Evolutionary conservation across 495 filamentous ascomycete species (phyloP).

Genomic region (Penicillium maclennaniae): DNA sequence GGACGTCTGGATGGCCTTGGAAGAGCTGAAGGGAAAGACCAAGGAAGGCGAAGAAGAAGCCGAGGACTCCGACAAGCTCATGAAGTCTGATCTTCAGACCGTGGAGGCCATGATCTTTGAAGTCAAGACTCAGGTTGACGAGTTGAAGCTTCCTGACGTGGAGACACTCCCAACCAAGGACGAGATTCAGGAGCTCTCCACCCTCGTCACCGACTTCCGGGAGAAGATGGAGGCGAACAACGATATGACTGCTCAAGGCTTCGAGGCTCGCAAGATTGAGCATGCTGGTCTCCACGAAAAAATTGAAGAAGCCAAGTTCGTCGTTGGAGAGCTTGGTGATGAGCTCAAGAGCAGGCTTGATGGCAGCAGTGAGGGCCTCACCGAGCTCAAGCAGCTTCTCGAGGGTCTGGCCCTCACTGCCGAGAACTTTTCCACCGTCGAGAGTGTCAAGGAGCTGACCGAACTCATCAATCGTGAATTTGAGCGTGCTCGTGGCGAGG

Average conservation of each 20-base stretch:
- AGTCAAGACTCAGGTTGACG: conserved; percentile 69
- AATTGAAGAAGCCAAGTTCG: conserved; percentile 54
- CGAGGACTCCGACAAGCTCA: conserved; percentile 60
- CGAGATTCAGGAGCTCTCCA: conserved; percentile 61
- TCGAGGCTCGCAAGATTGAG: conserved; percentile 72
- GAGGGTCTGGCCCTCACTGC: conserved; percentile 60
- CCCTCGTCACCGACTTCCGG: conserved; percentile 65
- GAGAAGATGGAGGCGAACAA: conserved; percentile 65
- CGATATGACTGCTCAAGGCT: conserved; percentile 68
- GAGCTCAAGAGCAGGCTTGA: conserved; percentile 62
- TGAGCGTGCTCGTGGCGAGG: conserved; percentile 64
- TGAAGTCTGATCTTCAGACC: conserved; percentile 73
- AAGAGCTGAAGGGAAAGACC: conserved; percentile 65
- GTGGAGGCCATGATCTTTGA: conserved; percentile 76
- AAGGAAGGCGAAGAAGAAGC: conserved; percentile 44
- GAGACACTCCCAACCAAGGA: conserved; percentile 59
- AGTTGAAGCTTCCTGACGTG: conserved; percentile 63
- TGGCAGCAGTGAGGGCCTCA: conserved; percentile 52
- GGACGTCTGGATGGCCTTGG: conserved; percentile 67
- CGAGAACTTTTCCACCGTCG: conserved; percentile 51
- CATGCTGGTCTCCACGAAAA: conserved; percentile 55
- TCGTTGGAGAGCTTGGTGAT: conserved; percentile 69
- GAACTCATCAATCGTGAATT: conserved; percentile 79
- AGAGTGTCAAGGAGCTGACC: conserved; percentile 73
- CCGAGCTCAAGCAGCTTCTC: conserved; percentile 56